These are phyloP conservation scores for Mycena rosella DNA, from an alignment of 768 basidiomycete genomes.

Conservation along the genomic window DNA sequence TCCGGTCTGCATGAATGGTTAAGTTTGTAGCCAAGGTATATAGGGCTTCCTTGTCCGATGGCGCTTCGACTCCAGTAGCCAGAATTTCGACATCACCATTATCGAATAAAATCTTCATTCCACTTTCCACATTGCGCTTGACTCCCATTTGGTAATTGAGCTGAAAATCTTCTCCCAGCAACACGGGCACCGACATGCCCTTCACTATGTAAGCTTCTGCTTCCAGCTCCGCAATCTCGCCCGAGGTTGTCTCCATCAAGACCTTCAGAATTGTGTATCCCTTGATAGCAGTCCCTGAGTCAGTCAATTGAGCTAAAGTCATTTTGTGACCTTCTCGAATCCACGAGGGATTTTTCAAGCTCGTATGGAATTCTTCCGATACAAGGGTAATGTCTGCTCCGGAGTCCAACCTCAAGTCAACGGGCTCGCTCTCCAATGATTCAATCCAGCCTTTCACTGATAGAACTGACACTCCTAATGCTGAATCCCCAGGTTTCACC, in stretches of 20 bases:
- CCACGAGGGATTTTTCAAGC: background rate
- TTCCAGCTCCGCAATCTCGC: background rate
- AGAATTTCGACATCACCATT: background rate
- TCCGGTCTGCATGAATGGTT: background rate
- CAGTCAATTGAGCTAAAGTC: background rate
- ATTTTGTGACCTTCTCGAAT: background rate
- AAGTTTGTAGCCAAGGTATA: background rate
- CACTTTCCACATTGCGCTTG: background rate
- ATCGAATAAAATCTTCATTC: background rate
- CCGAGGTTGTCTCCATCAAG: background rate
- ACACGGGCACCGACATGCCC: background rate
- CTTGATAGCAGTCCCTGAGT: background rate
- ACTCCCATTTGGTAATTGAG: background rate
- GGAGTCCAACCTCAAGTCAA: background rate
- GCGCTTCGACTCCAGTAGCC: background rate
- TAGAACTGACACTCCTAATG: background rate
- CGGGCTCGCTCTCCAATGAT: background rate
- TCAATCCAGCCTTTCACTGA: background rate
- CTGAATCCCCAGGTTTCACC: background rate
- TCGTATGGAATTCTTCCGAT: background rate
- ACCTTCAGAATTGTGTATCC: background rate
- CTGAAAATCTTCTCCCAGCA: background rate
- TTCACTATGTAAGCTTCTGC: background rate
- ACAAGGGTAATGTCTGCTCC: background rate
- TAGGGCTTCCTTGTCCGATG: background rate